A percentile compares a stretch with the other conserved stretches of the same genome.
These are phyloP conservation scores for Albugo laibachii DNA, from an alignment of 352 stramenopile species.

Conservation along the genomic window DNA sequence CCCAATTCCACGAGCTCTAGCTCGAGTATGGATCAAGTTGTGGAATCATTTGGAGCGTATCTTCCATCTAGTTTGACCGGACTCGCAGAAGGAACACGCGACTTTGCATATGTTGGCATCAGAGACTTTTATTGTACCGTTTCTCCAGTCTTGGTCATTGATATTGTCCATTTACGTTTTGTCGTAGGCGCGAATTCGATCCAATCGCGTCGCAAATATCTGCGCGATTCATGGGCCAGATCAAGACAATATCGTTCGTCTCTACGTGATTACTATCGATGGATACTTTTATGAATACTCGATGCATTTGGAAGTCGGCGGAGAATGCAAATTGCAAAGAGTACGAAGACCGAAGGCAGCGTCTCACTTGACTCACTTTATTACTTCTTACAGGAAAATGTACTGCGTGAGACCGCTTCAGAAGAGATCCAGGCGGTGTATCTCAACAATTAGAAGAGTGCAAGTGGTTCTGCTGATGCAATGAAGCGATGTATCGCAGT, in stretches of 20 bases:
- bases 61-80: constrained; percentile 53
- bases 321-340: constrained; percentile 69
- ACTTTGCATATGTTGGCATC: constrained; percentile 62
- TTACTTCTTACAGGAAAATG: constrained; percentile 39
- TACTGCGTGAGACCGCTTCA: constrained; percentile 57
- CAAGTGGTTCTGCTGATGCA: no score
- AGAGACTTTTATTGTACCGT: background rate
- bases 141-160: background rate
- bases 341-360: constrained; percentile 11
- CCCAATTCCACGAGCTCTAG: background rate
- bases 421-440: constrained; percentile 76
- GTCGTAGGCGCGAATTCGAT: constrained; percentile 42
- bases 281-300: constrained; percentile 81
- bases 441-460: constrained; percentile 12
- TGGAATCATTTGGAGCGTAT: constrained; percentile 46
- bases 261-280: constrained; percentile 62
- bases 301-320: constrained; percentile 38
- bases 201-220: constrained; percentile 44
- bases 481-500: no score
- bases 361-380: background rate
- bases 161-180: constrained; percentile 1
- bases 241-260: constrained; percentile 34
- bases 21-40: constrained; percentile 42
- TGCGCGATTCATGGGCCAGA: constrained; percentile 62
- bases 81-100: constrained; percentile 67